Evolutionary conservation across 306 rosid genomes (phyloP).

Genomic region (Betula pendula): DNA sequence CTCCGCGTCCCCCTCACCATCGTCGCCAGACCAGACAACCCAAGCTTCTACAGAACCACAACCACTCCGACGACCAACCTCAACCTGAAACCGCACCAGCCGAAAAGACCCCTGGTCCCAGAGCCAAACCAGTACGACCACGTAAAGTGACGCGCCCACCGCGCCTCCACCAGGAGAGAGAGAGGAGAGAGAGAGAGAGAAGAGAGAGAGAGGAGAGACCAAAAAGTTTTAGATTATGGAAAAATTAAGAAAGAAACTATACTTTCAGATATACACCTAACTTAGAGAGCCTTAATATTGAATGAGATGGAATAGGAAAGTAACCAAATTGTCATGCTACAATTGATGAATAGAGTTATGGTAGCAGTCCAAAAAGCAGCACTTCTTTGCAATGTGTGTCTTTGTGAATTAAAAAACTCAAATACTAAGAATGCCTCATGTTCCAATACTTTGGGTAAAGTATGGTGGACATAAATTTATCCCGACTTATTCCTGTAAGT

Average conservation of each 20-base stretch:
- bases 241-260: constrained; percentile 13
- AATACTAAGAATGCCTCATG: background rate
- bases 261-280: background rate
- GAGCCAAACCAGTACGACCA: no score
- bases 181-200: no score
- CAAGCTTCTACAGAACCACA: no score
- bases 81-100: no score
- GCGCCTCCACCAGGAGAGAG: no score
- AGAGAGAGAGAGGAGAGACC: no score
- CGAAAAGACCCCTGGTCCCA: no score
- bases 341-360: background rate
- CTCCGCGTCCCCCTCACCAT: no score
- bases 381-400: background rate
- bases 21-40: no score
- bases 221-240: no score
- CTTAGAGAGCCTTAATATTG: constrained; percentile 11
- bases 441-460: background rate
- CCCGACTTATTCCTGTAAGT: background rate
- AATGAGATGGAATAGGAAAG: background rate
- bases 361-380: background rate
- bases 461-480: background rate
- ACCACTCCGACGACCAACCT: no score
- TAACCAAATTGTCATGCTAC: background rate
- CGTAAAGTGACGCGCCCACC: no score
- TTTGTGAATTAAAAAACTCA: background rate